Evolutionary conservation across 495 filamentous ascomycete genomes (phyloP), one percentile per base, ranked within the genome.

Genomic region (Xylaria cubensis): DNA sequence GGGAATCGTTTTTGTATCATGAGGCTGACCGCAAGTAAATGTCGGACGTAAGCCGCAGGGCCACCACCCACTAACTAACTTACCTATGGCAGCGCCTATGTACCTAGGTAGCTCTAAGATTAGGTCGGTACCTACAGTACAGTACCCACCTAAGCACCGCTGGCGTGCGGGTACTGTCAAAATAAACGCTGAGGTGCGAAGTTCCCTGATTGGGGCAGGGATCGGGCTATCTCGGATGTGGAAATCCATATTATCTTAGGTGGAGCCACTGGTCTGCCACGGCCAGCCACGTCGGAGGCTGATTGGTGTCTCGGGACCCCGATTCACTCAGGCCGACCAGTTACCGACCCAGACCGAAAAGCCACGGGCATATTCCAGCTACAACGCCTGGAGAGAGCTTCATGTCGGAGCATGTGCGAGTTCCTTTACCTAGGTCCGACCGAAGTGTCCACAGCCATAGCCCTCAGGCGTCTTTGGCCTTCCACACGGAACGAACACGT

Each of bases 291-390:
- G 39, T 53, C 21, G 53, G 17, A 29, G n/a, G 24, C 67, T 70
- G 55, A 70, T 70, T 70, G 61, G 69, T 58, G 19, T 17, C 36
- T 65, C 69, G 48, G 61, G 34, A 51, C 24, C 15, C 69, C 69
- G 69, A 71, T 46, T 56, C 67, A 51, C 67, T 24, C 67, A 61
- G 68, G 36, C 42, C 56, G 68, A 56, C 19, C 55, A 41, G 41
- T 56, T 59, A 69, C 67, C 67, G 65, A 69, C 39, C 24, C 36
- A 24, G 51, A 64, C 59, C 59, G 48, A 58, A 39, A 8, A 62
- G 29, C 29, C 55, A 69, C 53, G 39, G 39, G 51, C 41, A 39
- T 39, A 39, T 36, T 36, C 26, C 13, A 61, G 32, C n/a, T 5
- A 39, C 10, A 48, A 44, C 4, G n/a, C 36, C 39, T 44, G 19